phyloP scores from a whole-genome alignment of 352 stramenopile genomes.

The Halophytophthora polymorphica region DNA sequence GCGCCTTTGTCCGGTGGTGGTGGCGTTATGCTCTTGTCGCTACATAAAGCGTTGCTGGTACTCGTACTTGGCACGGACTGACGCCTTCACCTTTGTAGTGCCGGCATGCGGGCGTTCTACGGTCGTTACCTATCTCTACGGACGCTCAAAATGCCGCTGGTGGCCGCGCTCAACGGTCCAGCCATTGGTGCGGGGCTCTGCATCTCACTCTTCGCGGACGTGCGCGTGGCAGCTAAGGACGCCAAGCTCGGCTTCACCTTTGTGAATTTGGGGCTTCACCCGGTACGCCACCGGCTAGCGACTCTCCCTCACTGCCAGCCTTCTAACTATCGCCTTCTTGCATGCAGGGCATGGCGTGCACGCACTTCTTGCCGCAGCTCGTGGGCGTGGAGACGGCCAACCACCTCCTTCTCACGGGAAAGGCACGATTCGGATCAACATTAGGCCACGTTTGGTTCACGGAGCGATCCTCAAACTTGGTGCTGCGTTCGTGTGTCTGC shows the following conservation, averaged over 20 bases:
- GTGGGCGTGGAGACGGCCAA: constrained; percentile 59
- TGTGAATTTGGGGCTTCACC: constrained; percentile 80
- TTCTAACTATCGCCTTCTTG: background rate
- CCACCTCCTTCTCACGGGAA: constrained; percentile 74
- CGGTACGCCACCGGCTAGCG: constrained; percentile 22
- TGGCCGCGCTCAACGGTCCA: constrained; percentile 84
- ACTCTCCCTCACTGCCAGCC: too few species aligned
- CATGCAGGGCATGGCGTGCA: constrained; percentile 73
- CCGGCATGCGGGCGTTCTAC: constrained; percentile 87
- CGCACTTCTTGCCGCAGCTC: constrained; percentile 73
- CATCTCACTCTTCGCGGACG: constrained; percentile 83
- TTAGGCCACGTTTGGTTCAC: background rate
- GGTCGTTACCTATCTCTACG: constrained; percentile 75
- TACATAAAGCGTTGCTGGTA: too few species aligned
- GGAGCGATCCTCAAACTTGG: too few species aligned
- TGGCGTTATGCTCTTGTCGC: background rate
- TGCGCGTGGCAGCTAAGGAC: constrained; percentile 58
- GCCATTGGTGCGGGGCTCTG: constrained; percentile 77
- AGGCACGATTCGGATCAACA: constrained; percentile 15
- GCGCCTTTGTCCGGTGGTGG: background rate
- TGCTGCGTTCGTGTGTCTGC: background rate
- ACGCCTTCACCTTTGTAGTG: constrained; percentile 13
- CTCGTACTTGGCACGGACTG: background rate
- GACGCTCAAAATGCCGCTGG: constrained; percentile 71
- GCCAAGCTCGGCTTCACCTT: constrained; percentile 89